phyloP scores from a whole-genome alignment of 345 rosid species.

The Eucalyptus microcorys region DNA sequence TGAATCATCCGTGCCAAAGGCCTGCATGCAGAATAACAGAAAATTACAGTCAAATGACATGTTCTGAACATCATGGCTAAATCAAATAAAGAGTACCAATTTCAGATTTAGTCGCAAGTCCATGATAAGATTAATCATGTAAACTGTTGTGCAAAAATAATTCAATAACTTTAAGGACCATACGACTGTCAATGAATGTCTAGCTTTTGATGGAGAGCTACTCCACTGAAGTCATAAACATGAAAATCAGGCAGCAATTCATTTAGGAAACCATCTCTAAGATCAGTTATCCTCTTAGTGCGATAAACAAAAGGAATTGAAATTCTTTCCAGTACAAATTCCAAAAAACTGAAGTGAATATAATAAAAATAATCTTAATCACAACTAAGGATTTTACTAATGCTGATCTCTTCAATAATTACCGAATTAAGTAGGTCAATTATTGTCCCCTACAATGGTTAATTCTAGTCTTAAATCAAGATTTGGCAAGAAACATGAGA shows the following conservation, averaged over 20 bases:
- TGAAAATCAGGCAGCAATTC: neutral
- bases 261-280: neutral
- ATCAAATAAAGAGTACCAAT: neutral
- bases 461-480: neutral
- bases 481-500: neutral
- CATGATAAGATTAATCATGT: neutral
- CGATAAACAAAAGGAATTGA: neutral
- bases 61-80: neutral
- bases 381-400: neutral
- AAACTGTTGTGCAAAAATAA: neutral
- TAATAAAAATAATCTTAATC: neutral
- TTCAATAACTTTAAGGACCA: neutral
- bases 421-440: neutral
- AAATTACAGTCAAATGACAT: neutral
- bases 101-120: neutral
- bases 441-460: neutral
- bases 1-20: constrained; percentile 77
- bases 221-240: neutral
- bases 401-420: neutral
- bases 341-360: neutral
- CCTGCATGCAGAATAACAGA: constrained; percentile 29
- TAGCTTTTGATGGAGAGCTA: neutral
- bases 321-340: neutral
- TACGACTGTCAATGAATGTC: neutral
- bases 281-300: neutral